These are phyloP conservation scores for Epichloe festucae DNA, from an alignment of 2,329 filamentous ascomycete species.

Conservation along the genomic window DNA sequence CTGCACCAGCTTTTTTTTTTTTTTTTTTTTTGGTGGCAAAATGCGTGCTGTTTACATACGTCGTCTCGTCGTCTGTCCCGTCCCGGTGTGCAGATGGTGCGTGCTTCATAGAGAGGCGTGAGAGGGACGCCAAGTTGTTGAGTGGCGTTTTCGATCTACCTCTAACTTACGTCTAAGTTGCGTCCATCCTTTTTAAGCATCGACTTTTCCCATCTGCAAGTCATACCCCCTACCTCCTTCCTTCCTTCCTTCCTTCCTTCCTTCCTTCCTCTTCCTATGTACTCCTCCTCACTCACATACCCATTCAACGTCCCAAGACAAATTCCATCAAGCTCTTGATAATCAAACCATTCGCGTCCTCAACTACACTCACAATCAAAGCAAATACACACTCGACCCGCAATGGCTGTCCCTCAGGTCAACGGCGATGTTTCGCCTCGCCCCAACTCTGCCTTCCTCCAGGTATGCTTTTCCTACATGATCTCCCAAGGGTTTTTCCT, in stretches of 20 bases:
- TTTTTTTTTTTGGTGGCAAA: background rate
- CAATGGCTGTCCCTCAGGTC: constrained; percentile 30
- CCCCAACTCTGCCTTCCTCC: constrained; percentile 35
- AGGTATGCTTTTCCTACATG: constrained; percentile 23
- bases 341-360: background rate
- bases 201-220: constrained; percentile 2
- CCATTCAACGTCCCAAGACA: background rate
- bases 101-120: background rate
- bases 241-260: background rate
- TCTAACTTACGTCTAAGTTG: background rate
- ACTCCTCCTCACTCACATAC: background rate
- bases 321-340: background rate
- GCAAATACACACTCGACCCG: background rate
- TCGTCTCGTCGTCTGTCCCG: background rate
- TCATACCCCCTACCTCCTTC: background rate
- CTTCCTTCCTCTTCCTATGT: too few relatives aligned
- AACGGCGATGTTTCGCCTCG: constrained; percentile 37
- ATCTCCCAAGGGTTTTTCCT: too few relatives aligned
- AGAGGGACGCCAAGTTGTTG: background rate
- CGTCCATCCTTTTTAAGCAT: constrained; percentile 4
- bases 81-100: background rate
- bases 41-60: background rate
- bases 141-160: constrained; percentile 1
- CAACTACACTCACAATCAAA: background rate
- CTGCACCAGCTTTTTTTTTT: background rate